Conservation (phyloP, 768 basidiomycete species). For the Tephrocybe sp. region DNA sequence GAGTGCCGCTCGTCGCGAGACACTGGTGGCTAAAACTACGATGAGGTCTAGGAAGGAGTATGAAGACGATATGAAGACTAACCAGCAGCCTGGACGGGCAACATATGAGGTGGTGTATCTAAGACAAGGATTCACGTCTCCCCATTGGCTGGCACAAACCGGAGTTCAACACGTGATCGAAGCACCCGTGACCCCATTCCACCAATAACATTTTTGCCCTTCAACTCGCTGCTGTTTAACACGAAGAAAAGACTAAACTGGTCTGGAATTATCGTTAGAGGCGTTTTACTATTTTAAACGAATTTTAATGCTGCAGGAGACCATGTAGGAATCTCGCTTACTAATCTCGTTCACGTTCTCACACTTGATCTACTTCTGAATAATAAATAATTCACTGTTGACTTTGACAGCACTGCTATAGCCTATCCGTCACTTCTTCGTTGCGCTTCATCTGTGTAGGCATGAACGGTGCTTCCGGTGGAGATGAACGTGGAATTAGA, state of each 20-base stretch:
- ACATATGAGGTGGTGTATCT: constrained; percentile 42
- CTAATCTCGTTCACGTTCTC: too few species aligned
- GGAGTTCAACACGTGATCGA: constrained; percentile 15
- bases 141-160: constrained; percentile 26
- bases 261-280: too few species aligned
- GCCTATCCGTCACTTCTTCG: background rate
- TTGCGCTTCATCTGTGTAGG: background rate
- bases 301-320: background rate
- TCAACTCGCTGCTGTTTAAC: background rate
- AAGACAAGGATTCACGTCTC: constrained; percentile 19
- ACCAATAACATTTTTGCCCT: background rate
- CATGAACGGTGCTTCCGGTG: constrained; percentile 25
- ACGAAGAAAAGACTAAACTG: too few species aligned
- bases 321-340: background rate
- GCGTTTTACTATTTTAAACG: too few species aligned
- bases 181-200: background rate
- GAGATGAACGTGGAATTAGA: constrained; percentile 36
- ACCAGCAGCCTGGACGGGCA: constrained; percentile 39
- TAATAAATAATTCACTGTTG: too few species aligned
- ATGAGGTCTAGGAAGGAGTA: background rate
- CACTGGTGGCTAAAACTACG: constrained; percentile 27
- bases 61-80: constrained; percentile 10
- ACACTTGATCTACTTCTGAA: background rate
- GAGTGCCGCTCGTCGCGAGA: constrained; percentile 42
- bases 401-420: too few species aligned